Evolutionary conservation across 73 alveolate species (phyloP), one percentile per base, ranked within the genome.

Genomic region (Blepharisma stoltei): DNA sequence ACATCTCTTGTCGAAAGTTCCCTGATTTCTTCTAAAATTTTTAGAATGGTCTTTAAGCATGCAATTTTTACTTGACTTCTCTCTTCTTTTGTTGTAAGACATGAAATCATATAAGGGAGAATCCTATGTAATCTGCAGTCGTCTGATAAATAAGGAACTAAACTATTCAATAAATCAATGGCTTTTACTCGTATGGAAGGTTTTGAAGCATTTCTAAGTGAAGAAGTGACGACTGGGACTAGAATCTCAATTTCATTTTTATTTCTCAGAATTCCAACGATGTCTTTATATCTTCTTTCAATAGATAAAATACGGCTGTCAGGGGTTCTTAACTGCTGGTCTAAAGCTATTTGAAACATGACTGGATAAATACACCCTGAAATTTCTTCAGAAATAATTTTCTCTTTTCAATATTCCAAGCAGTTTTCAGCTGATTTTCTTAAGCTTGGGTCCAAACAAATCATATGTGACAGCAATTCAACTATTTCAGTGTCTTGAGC

Each of bases 401-500:
- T 73, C 44, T 71, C 52, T 54, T 55, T 69, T 86, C 88, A 87
- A 48, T 76, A 44, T n/a, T 68, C 11, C 21, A 87, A 77, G 76
- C 65, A 87, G 20, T 84, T 81, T 23, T 45, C 46, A 65, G 83
- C 81, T 23, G 89, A 67, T 76, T 81, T 65, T 54, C 98, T 88
- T 53, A 90, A 79, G 41, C 73, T 79, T 3, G 95, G 93, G 25
- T 86, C 85, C 9, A 89, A 27, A 47, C 78, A 69, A 68, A 91
- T 86, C 98, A 94, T 91, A 45, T 82, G 60, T 81, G 83, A 23
- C 14, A 94, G 71, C 47, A 92, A 44, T 7, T 27, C 54, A 38
- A 54, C 88, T 11, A 92, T 81, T 0, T 78, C 54, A 4, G 25
- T 73, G 75, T 94, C 97, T 50, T 69, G 65, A 20, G 91, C 91